Conservation (phyloP, 768 basidiomycete genomes). For the Boletus rufocinnamomeus region DNA sequence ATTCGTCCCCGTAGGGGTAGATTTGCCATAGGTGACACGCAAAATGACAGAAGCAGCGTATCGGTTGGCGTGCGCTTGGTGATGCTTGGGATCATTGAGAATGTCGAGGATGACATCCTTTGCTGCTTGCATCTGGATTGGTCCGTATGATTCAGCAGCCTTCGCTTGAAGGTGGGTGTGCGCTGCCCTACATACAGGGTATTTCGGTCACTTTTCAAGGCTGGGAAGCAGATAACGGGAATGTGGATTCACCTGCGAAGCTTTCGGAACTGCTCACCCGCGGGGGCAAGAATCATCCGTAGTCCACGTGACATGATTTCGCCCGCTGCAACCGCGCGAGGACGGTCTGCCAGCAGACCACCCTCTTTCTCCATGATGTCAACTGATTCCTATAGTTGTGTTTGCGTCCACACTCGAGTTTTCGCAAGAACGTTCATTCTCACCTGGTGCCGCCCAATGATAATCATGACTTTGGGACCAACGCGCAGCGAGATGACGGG, state of each 20-base stretch:
- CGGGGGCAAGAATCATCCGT: constrained; percentile 54
- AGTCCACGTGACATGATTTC: constrained; percentile 62
- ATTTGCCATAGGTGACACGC: constrained; percentile 39
- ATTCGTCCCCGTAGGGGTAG: constrained; percentile 31
- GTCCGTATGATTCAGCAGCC: constrained; percentile 48
- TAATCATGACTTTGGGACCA: constrained; percentile 40
- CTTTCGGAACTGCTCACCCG: constrained; percentile 61
- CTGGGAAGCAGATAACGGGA: background rate
- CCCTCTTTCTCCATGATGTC: constrained; percentile 72
- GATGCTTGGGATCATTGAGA: constrained; percentile 38
- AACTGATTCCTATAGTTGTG: constrained; percentile 48
- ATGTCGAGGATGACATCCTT: constrained; percentile 36
- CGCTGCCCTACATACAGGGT: constrained; percentile 43
- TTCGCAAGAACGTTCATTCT: background rate
- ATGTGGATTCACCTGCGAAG: constrained; percentile 49
- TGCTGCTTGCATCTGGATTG: constrained; percentile 45
- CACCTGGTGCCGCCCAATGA: constrained; percentile 42
- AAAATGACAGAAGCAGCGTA: constrained; percentile 39
- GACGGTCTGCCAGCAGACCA: constrained; percentile 55
- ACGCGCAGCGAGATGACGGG: constrained; percentile 59
- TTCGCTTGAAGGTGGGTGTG: constrained; percentile 62
- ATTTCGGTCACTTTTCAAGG: background rate
- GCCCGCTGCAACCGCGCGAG: constrained; percentile 56
- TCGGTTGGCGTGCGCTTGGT: constrained; percentile 57
- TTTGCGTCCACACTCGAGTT: background rate